Evolutionary conservation across 2,329 filamentous ascomycete species (phyloP), one percentile per base, ranked within the genome.

Genomic region (Cercospora zeae-maydis): DNA sequence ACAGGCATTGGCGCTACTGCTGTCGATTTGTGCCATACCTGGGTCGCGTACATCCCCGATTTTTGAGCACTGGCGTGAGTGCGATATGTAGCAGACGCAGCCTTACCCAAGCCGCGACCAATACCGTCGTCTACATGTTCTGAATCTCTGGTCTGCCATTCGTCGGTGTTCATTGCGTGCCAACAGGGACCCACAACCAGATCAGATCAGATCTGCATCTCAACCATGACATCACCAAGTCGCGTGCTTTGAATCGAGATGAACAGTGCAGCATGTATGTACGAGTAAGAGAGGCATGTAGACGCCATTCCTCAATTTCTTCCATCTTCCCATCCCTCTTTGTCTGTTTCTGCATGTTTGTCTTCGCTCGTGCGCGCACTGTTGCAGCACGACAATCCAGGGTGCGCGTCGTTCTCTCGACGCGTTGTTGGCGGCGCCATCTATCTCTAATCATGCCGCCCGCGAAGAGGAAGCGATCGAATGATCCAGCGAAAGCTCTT

Each of bases 381-480:
- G 27, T 52, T 27, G 47, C 30, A 52, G 24, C 47, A 33, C 47
- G 24, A 31, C 47, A 31, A 31, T 52, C 47, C 47, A 52, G 47
- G 24, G 30, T 31, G n/a, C 47, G 47, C 11, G 24, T 14, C 47
- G 14, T 24, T 31, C n/a, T 52, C 24, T 52, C 27, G 47, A 52
- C 47, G 47, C 47, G 30, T 52, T 24, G 30, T 31, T 30, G 24
- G 47, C 47, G 9, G 30, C 53, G 34, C 33, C 53, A 42, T 27
- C 14, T 16, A 36, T 56, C 34, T 3, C 19, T 24, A 13, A 31
- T 52, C 31, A 72, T 72, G 69, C 57, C 69, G 8, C 68, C 69
- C 19, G 61, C 64, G 24, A 72, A 72, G 27, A 68, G 70, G n/a
- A 71, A 72, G 55, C 62, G 61, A 27, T 68, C 68, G 4, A 54